Percentiles rank a stretch among this genome's conserved stretches.
Conservation (phyloP, 805 yeast species). For the Cyberlindnera galapagoensis region DNA sequence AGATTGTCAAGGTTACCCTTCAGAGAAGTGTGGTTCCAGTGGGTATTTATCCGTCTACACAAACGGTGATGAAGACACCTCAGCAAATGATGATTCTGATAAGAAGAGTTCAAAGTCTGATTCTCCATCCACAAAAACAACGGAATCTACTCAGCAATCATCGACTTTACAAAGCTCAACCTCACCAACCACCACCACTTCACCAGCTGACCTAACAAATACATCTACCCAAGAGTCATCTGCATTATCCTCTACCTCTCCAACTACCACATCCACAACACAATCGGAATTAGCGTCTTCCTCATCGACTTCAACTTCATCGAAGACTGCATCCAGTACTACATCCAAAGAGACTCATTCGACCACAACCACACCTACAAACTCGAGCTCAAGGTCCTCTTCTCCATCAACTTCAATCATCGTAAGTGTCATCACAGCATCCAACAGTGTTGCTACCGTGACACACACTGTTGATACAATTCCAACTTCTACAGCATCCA, state of each 20-base stretch:
- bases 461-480: conserved; percentile 9
- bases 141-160: conserved; percentile 8
- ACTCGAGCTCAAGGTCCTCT: conserved; percentile 1
- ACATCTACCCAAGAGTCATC: conserved; percentile 11
- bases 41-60: conserved; percentile 39
- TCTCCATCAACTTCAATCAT: conserved; percentile 7
- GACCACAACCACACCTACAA: conserved; percentile 4
- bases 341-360: conserved; percentile 1
- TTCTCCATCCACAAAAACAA: conserved; percentile 3
- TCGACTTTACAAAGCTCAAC: conserved; percentile 9
- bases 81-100: conserved; percentile 11
- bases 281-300: conserved; percentile 13
- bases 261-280: conserved; percentile 10
- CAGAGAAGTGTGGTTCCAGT: conserved; percentile 60
- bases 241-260: conserved; percentile 12
- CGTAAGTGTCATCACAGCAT: conserved; percentile 17
- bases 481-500: conserved; percentile 7
- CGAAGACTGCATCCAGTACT: neutral
- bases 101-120: neutral
- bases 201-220: conserved; percentile 8
- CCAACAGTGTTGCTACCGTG: conserved; percentile 10
- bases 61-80: conserved; percentile 24
- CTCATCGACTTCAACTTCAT: conserved; percentile 6
- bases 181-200: conserved; percentile 4
- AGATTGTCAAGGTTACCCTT: conserved; percentile 56